Conservation (phyloP, 352 stramenopile species). For the Phytopythium boreale region DNA sequence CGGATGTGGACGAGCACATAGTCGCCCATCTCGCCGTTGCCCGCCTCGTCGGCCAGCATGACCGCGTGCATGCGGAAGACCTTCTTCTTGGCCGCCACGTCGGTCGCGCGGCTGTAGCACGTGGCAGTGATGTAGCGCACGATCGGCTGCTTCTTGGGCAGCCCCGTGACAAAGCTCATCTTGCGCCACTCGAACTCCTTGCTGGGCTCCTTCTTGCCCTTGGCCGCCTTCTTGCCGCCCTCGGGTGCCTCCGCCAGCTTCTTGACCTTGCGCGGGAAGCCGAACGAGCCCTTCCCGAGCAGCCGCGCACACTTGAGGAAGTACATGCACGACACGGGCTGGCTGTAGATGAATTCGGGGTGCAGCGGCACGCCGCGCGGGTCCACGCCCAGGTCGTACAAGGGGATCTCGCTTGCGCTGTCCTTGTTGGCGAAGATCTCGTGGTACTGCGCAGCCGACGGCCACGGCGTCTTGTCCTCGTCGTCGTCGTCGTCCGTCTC, state of each 20-base stretch:
- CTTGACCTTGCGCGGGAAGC: slow-evolving; percentile 67
- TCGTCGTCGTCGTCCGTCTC: slow-evolving; percentile 30
- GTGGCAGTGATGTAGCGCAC: slow-evolving; percentile 79
- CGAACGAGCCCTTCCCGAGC: slow-evolving; percentile 66
- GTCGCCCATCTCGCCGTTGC: slow-evolving; percentile 41
- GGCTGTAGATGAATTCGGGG: slow-evolving; percentile 74
- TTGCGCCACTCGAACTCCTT: slow-evolving; percentile 84
- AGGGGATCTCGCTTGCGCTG: slow-evolving; percentile 36
- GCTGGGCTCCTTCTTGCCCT: slow-evolving; percentile 42
- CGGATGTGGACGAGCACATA: slow-evolving; percentile 78
- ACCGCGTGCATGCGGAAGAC: slow-evolving; percentile 80
- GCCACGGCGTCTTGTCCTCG: slow-evolving; percentile 78
- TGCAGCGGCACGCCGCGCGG: slow-evolving; percentile 66
- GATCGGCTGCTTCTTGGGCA: slow-evolving; percentile 70
- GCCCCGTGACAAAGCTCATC: slow-evolving; percentile 78
- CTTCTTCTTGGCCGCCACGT: slow-evolving; percentile 62
- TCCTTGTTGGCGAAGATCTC: slow-evolving; percentile 42
- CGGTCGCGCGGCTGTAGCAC: slow-evolving; percentile 62
- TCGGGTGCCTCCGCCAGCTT: slow-evolving; percentile 10
- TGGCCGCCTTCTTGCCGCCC: slow-evolving; percentile 17
- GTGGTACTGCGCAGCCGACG: slow-evolving; percentile 62
- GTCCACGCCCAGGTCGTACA: slow-evolving; percentile 75
- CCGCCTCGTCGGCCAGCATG: slow-evolving; percentile 56
- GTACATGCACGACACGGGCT: slow-evolving; percentile 75
- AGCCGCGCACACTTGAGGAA: slow-evolving; percentile 61